These are phyloP conservation scores for Suzukiozyma palmioleophila DNA, from an alignment of 1,139 yeast species.

Conservation along the genomic window DNA sequence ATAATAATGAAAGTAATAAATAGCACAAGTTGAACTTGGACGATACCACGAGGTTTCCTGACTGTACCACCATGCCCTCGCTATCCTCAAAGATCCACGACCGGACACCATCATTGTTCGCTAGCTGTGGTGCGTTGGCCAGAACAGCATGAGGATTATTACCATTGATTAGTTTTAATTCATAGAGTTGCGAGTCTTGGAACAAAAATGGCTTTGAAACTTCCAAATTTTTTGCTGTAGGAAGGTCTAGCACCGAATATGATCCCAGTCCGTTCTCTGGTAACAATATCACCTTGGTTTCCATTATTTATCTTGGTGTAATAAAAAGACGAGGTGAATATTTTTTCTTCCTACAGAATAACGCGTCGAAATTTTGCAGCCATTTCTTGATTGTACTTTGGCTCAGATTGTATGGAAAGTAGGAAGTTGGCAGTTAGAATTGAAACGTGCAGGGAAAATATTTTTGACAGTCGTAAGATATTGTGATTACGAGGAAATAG, in stretches of 20 bases:
- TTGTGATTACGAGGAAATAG: too few relatives aligned
- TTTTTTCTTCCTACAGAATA: too few relatives aligned
- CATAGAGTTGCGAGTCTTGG: slow-evolving; percentile 19
- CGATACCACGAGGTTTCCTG: slow-evolving; percentile 37
- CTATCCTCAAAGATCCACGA: slow-evolving; percentile 32
- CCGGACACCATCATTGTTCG: slow-evolving; percentile 27
- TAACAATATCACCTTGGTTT: neutral
- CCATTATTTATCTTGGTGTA: neutral
- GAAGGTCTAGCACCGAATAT: slow-evolving; percentile 21
- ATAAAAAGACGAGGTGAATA: too few relatives aligned
- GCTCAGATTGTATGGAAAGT: too few relatives aligned
- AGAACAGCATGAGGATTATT: slow-evolving; percentile 14
- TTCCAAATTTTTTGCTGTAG: slow-evolving; percentile 16
- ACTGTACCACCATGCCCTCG: slow-evolving; percentile 26
- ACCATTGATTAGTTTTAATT: slow-evolving; percentile 31
- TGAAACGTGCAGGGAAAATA: too few relatives aligned
- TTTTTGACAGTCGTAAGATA: too few relatives aligned
- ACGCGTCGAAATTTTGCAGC: neutral
- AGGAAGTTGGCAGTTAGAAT: too few relatives aligned
- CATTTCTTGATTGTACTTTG: neutral
- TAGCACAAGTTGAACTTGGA: slow-evolving; percentile 41
- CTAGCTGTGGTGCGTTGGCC: slow-evolving; percentile 11
- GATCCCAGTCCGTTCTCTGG: slow-evolving; percentile 2
- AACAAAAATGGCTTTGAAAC: slow-evolving; percentile 19
- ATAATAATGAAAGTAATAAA: slow-evolving; percentile 36